These are phyloP conservation scores for Mortierella sp. DNA, from an alignment of 371 early-diverging fungal species.

Conservation along the genomic window DNA sequence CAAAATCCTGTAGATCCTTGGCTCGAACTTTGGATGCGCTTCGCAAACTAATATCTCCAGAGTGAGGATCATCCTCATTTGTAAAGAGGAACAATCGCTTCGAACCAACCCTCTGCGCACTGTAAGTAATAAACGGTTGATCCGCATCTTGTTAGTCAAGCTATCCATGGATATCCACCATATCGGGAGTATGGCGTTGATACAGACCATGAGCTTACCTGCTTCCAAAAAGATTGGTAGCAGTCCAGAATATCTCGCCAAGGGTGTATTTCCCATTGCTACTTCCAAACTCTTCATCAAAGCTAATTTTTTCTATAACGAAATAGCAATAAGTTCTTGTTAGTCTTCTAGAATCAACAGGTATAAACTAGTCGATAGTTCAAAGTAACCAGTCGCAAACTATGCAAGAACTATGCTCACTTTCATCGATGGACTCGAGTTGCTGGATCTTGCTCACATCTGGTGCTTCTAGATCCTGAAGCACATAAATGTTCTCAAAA, in stretches of 20 bases:
- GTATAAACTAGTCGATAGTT: too few relatives aligned
- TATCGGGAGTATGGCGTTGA: too few relatives aligned
- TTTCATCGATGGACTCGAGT: conserved; percentile 65
- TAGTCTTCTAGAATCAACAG: too few relatives aligned
- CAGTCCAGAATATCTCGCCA: conserved; percentile 75
- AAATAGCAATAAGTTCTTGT: not conserved
- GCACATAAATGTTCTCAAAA: conserved; percentile 69
- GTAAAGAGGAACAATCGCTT: conserved; percentile 80
- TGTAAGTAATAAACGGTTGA: not conserved
- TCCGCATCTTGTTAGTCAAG: not conserved
- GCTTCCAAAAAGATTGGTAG: conserved; percentile 68
- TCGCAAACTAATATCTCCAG: conserved; percentile 58
- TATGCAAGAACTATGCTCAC: conserved; percentile 44
- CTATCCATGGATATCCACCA: too few relatives aligned
- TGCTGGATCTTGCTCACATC: conserved; percentile 72
- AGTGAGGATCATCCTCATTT: conserved; percentile 74
- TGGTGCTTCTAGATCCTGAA: conserved; percentile 73
- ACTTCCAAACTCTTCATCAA: conserved; percentile 65
- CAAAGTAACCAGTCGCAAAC: too few relatives aligned
- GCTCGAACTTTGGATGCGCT: conserved; percentile 71
- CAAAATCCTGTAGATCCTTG: conserved; percentile 66
- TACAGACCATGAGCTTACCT: conserved; percentile 46
- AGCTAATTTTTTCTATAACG: conserved; percentile 30
- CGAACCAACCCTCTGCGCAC: conserved; percentile 63
- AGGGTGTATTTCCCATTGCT: conserved; percentile 64